A percentile compares a stretch with the other conserved stretches of the same genome.
Evolutionary conservation across 768 basidiomycete genomes (phyloP).

Genomic region (Suillus weaverae): DNA sequence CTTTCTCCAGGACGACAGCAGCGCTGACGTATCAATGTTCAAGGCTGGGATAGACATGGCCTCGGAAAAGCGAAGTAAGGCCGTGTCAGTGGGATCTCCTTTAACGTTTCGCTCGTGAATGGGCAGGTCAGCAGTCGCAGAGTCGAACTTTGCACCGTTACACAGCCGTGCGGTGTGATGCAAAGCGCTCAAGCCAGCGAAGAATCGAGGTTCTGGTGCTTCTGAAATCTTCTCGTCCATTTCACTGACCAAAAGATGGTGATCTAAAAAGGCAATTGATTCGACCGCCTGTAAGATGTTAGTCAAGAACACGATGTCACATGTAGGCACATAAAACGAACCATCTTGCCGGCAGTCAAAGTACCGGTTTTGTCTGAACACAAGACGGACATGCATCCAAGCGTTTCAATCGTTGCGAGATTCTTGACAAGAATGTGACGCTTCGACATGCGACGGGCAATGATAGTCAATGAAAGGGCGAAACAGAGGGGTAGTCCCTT

Average conservation of each 20-base stretch:
- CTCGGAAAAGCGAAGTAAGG: conserved; percentile 51
- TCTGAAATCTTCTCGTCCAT: conserved; percentile 17
- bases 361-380: conserved; percentile 61
- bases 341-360: conserved; percentile 51
- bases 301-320: background rate
- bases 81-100: conserved; percentile 55
- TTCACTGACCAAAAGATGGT: conserved; percentile 20
- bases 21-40: conserved; percentile 22
- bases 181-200: conserved; percentile 29
- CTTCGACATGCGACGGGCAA: conserved; percentile 48
- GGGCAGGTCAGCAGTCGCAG: conserved; percentile 23
- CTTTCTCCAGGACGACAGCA: conserved; percentile 24
- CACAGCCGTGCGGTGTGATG: conserved; percentile 52
- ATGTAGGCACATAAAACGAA: conserved; percentile 10
- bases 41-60: conserved; percentile 24
- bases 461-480: conserved; percentile 51
- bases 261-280: conserved; percentile 39
- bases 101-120: conserved; percentile 37
- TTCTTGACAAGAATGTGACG: conserved; percentile 50
- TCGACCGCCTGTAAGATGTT: conserved; percentile 36
- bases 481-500: conserved; percentile 44
- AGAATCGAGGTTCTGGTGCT: conserved; percentile 12
- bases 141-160: conserved; percentile 55
- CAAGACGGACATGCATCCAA: conserved; percentile 51
- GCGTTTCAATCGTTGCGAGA: conserved; percentile 53